Evolutionary conservation across 306 rosid species (phyloP), one percentile per base, ranked within the genome.

Genomic region (Rosa lucieae): DNA sequence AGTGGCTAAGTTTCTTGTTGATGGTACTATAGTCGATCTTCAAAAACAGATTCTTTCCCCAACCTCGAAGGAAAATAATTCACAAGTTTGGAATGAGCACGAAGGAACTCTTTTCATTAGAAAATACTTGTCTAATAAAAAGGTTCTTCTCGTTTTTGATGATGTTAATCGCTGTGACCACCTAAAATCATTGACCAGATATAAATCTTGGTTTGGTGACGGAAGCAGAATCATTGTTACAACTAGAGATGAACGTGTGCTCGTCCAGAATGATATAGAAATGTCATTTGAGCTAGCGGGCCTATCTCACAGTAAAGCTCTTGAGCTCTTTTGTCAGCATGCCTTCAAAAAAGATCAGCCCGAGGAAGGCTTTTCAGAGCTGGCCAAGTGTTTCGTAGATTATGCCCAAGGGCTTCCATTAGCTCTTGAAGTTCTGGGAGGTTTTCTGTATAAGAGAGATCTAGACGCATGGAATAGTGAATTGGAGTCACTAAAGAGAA

Each of bases 101-200:
- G 0, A 42, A 42, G 44, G 44, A 42, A 42, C 44, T 5, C 0
- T 7, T 42, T 42, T 42, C 6, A 42, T 42, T 42, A 42, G 44
- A 42, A 37, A n/a, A 12, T 53, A 53, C 7, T 35, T 74, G 2
- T 20, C 10, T 37, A 17, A 15, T 18, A 65, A 63, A 67, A 47
- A 65, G 62, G 73, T 48, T 37, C 73, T 66, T 49, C 17, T 77
- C 4, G 35, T 77, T 5, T 49, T 77, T 17, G 80, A 77, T 37
- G 40, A 77, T 48, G 80, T 77, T 2, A 44, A 47, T 47, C 10
- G 20, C 0, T 5, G n/a, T 35, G 7, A 26, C 12, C 20, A 65
- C 20, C 23, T 77, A n/a, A 37, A 77, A 37, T 6, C 1, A 21
- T 32, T 65, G 10, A 40, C 39, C 10, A 65, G 73, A 52, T 1